These are phyloP conservation scores for Xylaria hypoxylon DNA, from an alignment of 2,329 filamentous ascomycete genomes.

Conservation along the genomic window DNA sequence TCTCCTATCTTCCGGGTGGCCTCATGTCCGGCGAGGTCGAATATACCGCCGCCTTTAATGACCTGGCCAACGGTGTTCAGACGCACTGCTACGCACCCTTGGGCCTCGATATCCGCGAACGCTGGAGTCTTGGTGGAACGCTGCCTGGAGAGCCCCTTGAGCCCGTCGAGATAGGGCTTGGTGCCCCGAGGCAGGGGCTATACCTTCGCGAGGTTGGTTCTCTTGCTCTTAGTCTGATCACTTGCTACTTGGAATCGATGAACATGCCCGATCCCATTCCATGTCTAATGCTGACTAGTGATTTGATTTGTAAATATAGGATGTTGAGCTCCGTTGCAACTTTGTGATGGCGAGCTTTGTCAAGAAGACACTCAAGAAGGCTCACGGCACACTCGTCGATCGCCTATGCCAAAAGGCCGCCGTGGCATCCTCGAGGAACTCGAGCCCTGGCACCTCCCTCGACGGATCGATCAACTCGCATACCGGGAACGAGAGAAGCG, in stretches of 20 bases:
- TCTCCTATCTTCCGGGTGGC: slow-evolving; percentile 58
- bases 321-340: slow-evolving; percentile 85
- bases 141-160: slow-evolving; percentile 76
- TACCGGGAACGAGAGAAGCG: slow-evolving; percentile 11
- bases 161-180: slow-evolving; percentile 73
- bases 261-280: neutral
- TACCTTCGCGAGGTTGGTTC: slow-evolving; percentile 75
- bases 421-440: slow-evolving; percentile 2
- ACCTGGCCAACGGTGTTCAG: slow-evolving; percentile 77
- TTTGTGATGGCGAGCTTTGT: slow-evolving; percentile 80
- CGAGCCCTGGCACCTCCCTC: slow-evolving; percentile 15
- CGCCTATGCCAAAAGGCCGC: slow-evolving; percentile 65
- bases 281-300: slow-evolving; percentile 10
- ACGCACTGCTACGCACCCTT: slow-evolving; percentile 88
- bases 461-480: slow-evolving; percentile 18
- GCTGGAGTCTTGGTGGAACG: slow-evolving; percentile 80
- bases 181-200: slow-evolving; percentile 74
- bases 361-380: slow-evolving; percentile 83
- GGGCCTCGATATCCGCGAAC: slow-evolving; percentile 81
- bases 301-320: slow-evolving; percentile 52
- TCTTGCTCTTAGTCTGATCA: neutral
- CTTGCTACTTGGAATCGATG: neutral
- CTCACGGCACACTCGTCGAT: slow-evolving; percentile 77
- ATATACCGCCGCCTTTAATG: slow-evolving; percentile 85
- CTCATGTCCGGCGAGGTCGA: slow-evolving; percentile 64